These are phyloP conservation scores for Botrytis sinoallii DNA, from an alignment of 2,329 filamentous ascomycete genomes.

Conservation along the genomic window DNA sequence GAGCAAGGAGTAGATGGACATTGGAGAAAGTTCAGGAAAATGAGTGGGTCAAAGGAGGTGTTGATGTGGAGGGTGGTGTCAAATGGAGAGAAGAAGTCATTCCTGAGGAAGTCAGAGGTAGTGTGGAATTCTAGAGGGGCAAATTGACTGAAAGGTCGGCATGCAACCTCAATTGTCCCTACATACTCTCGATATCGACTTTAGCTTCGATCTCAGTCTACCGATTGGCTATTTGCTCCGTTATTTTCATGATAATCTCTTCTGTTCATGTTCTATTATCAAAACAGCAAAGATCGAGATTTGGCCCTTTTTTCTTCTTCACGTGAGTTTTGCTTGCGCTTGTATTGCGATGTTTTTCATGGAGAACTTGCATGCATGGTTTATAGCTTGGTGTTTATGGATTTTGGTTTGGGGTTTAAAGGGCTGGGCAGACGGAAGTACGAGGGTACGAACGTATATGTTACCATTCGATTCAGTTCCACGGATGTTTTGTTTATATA, in stretches of 20 bases:
- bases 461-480: not conserved
- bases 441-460: slow-evolving; percentile 4
- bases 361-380: not conserved
- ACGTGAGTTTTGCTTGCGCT: not conserved
- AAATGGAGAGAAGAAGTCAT: slow-evolving; percentile 54
- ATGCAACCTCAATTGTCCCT: not conserved
- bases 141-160: not conserved
- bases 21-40: slow-evolving; percentile 69
- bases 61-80: slow-evolving; percentile 63
- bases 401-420: not conserved
- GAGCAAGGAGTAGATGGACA: slow-evolving; percentile 74
- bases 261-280: not conserved
- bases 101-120: slow-evolving; percentile 28
- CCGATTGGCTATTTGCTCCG: not conserved
- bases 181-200: not conserved
- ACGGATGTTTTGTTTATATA: slow-evolving; percentile 8
- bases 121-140: not conserved
- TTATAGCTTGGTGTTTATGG: slow-evolving; percentile 1
- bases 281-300: not conserved
- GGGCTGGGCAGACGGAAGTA: not conserved
- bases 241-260: not conserved
- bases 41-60: slow-evolving; percentile 74
- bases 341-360: slow-evolving; percentile 1
- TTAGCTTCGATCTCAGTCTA: not conserved
- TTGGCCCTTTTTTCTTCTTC: not conserved